Evolutionary conservation across 2,329 filamentous ascomycete genomes (phyloP).

Genomic region (Daldinia sp.): DNA sequence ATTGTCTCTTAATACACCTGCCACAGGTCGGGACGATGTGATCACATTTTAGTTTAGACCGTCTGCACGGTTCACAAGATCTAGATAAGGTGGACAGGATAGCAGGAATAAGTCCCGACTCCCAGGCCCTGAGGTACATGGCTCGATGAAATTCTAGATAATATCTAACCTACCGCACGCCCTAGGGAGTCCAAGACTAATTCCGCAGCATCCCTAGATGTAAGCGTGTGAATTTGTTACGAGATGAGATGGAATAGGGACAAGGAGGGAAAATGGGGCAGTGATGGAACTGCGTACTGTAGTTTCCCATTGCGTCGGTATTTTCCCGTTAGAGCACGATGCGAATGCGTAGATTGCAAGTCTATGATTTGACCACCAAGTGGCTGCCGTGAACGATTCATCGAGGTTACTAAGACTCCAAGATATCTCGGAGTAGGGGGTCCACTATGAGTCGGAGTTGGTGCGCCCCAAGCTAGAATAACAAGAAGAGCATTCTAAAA

Average conservation of each 20-base stretch:
- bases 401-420: slow-evolving; percentile 20
- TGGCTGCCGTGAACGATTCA: slow-evolving; percentile 41
- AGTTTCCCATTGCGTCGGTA: slow-evolving; percentile 54
- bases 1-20: slow-evolving; percentile 50
- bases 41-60: slow-evolving; percentile 54
- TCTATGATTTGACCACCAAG: slow-evolving; percentile 49
- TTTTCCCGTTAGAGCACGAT: slow-evolving; percentile 47
- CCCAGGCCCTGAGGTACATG: slow-evolving; percentile 25
- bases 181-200: slow-evolving; percentile 17
- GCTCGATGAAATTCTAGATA: not conserved
- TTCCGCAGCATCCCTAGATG: slow-evolving; percentile 19
- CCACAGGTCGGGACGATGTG: slow-evolving; percentile 53
- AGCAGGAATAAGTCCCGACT: slow-evolving; percentile 27
- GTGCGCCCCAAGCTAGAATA: not conserved
- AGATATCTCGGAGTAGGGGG: slow-evolving; percentile 19
- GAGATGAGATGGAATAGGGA: not conserved
- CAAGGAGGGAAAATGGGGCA: not conserved
- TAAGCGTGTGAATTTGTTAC: slow-evolving; percentile 23
- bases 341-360: slow-evolving; percentile 40
- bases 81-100: slow-evolving; percentile 24
- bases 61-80: slow-evolving; percentile 50
- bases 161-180: slow-evolving; percentile 12
- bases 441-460: slow-evolving; percentile 1
- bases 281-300: slow-evolving; percentile 44
- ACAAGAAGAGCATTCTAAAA: not conserved